phyloP scores from a whole-genome alignment of 2,329 filamentous ascomycete genomes.

The Apiospora saccharicola region DNA sequence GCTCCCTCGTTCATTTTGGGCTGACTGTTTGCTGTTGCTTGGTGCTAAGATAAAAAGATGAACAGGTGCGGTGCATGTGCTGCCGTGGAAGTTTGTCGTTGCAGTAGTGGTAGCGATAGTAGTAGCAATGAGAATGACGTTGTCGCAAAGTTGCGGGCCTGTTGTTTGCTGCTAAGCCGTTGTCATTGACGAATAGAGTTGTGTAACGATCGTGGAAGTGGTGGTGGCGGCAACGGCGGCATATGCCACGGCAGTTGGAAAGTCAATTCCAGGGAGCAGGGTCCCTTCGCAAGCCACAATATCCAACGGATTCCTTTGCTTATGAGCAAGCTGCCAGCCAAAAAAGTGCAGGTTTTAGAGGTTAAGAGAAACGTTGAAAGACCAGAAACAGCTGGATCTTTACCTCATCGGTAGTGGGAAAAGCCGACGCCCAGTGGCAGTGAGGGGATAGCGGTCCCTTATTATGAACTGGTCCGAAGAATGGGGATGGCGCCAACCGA shows the following conservation, averaged over 20 bases:
- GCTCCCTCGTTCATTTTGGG: slow-evolving; percentile 22
- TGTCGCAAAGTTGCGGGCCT: neutral
- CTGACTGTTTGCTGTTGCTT: neutral
- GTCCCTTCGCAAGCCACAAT: slow-evolving; percentile 21
- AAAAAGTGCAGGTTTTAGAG: neutral
- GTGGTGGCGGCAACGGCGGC: slow-evolving; percentile 19
- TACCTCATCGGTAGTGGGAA: slow-evolving; percentile 32
- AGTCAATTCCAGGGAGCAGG: slow-evolving; percentile 18
- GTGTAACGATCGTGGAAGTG: slow-evolving; percentile 19
- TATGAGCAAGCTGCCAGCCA: slow-evolving; percentile 8
- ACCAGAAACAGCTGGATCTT: slow-evolving; percentile 32
- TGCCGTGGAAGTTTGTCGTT: neutral
- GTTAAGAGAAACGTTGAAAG: slow-evolving; percentile 7
- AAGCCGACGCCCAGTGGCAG: slow-evolving; percentile 37
- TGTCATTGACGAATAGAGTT: slow-evolving; percentile 20
- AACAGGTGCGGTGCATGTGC: neutral
- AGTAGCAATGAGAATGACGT: neutral
- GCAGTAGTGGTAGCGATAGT: slow-evolving; percentile 6
- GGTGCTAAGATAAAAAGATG: neutral
- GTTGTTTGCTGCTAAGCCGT: neutral
- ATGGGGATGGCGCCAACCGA: slow-evolving; percentile 30
- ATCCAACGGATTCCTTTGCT: slow-evolving; percentile 11
- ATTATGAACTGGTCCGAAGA: slow-evolving; percentile 35
- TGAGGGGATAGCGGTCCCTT: slow-evolving; percentile 39
- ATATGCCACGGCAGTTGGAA: slow-evolving; percentile 20